Conservation (phyloP, 345 rosid species). For the Camelina neglecta region DNA sequence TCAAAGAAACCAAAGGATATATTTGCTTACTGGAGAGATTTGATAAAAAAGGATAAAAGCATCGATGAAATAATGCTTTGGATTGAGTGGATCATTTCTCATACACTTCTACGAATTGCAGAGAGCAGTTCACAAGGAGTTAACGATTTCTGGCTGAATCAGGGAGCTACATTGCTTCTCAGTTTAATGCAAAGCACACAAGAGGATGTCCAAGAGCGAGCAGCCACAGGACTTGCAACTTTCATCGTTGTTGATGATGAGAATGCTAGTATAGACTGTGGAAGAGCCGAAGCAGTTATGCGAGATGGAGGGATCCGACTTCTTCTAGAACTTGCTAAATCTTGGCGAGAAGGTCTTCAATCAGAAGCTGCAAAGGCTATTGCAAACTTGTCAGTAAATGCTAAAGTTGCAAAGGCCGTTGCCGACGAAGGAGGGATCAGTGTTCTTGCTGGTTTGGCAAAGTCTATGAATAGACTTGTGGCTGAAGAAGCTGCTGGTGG, state of each 20-base stretch:
- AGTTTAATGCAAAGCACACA: conserved; percentile 77
- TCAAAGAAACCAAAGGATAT: conserved; percentile 52
- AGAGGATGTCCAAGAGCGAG: conserved; percentile 87
- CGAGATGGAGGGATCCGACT: conserved; percentile 72
- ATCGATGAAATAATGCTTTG: conserved; percentile 63
- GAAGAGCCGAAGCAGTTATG: conserved; percentile 86
- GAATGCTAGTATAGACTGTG: conserved; percentile 72
- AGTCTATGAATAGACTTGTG: conserved; percentile 77
- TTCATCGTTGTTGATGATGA: conserved; percentile 77
- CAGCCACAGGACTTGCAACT: conserved; percentile 76
- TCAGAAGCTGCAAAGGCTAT: conserved; percentile 89
- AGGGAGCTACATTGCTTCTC: conserved; percentile 71
- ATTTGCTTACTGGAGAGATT: conserved; percentile 62
- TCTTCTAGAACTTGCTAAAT: conserved; percentile 70
- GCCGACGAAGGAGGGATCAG: conserved; percentile 79
- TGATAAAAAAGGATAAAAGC: conserved; percentile 48
- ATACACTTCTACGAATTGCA: conserved; percentile 66
- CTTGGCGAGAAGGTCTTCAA: conserved; percentile 77
- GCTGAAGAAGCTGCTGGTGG: conserved; percentile 92
- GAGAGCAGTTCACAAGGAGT: conserved; percentile 66
- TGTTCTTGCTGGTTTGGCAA: conserved; percentile 67
- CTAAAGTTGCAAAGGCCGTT: conserved; percentile 74
- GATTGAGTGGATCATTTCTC: conserved; percentile 78
- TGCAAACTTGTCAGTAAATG: conserved; percentile 74
- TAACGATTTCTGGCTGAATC: conserved; percentile 73